Conservation (phyloP, 495 filamentous ascomycete species). For the Aspergillus wentii region DNA sequence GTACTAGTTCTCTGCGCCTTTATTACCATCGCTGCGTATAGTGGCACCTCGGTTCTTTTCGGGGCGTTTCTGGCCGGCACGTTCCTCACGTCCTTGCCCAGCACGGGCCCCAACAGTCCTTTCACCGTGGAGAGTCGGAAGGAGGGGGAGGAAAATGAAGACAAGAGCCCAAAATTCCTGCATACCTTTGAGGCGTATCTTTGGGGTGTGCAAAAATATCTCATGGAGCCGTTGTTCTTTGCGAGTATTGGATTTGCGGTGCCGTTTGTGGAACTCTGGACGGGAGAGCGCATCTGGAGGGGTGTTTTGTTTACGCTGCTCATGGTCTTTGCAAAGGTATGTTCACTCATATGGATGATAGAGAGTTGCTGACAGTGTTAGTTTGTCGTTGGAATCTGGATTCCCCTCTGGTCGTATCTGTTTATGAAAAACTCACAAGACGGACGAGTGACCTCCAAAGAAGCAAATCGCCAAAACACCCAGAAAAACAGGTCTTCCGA, state of each 20-base stretch:
- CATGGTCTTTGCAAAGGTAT: constrained; percentile 61
- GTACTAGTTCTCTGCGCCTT: constrained; percentile 42
- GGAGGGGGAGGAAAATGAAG: constrained; percentile 35
- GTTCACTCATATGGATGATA: not conserved
- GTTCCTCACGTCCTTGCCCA: constrained; percentile 43
- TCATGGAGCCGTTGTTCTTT: constrained; percentile 74
- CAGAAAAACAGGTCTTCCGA: too few relatives aligned
- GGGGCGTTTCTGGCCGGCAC: constrained; percentile 63
- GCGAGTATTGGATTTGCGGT: constrained; percentile 69
- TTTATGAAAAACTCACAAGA: too few relatives aligned
- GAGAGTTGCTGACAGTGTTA: constrained; percentile 2
- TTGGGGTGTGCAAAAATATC: constrained; percentile 32
- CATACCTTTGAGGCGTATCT: constrained; percentile 32
- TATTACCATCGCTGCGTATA: constrained; percentile 48
- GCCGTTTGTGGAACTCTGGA: constrained; percentile 63
- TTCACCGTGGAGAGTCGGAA: constrained; percentile 30
- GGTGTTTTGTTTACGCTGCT: constrained; percentile 63
- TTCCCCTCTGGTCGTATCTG: constrained; percentile 15
- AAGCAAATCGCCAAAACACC: too few relatives aligned
- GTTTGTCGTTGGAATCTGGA: constrained; percentile 28
- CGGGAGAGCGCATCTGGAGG: constrained; percentile 57
- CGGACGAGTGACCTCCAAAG: too few relatives aligned
- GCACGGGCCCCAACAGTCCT: constrained; percentile 25
- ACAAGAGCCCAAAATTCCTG: constrained; percentile 29
- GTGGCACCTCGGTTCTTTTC: constrained; percentile 63